Base-by-base conservation (phyloP, 768 basidiomycete species). In the Mycena galericulata region DNA sequence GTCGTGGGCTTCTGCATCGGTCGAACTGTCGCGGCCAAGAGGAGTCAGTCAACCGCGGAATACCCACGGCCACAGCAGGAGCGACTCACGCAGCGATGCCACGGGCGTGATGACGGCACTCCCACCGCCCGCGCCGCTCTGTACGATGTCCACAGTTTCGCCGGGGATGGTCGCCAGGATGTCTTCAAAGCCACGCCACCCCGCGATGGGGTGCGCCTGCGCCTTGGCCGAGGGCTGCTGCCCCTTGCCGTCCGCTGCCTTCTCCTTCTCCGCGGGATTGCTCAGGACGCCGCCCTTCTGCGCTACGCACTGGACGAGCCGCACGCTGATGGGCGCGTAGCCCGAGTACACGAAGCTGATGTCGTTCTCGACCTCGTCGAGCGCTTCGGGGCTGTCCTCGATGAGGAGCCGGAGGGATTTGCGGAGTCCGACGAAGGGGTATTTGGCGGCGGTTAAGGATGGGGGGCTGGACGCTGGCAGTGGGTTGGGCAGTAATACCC, bases 151-250 rank as follows among this genome's bases (percentile, higher is more conserved):
- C 45, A 98, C 88, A 24, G 91, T 93, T 75, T 90, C 89, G 3
- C 98, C 98, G 0, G 96, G 94, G 61, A 99, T 90, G 59, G 86
- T 84, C 38, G 87, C 87, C 24, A 98, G 77, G 17, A 94, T 88
- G 74, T 99, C 97, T 79, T 99, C 98, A 75, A 99, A 96, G 26
- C 96, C 97, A 78, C 94, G 97, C 97, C 97, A 99, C 3, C 97
- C 97, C 11, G 92, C 88, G 65, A 99, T 93, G 2, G 95, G 92
- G 78, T 98, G 96, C 1, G 96, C 96, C 75, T 90, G 92, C 43
- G 93, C 84, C 76, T 89, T 90, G 58, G 81, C 83, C 27, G 78
- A 69, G 59, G 74, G 22, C 9, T 45, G 72, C 49, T 79, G 82
- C 60, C 80, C 83, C 49, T 80, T 81, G 24, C 77, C 83, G 46